These are phyloP conservation scores for Fusarium albosuccineum DNA, from an alignment of 2,329 filamentous ascomycete species.

Conservation along the genomic window DNA sequence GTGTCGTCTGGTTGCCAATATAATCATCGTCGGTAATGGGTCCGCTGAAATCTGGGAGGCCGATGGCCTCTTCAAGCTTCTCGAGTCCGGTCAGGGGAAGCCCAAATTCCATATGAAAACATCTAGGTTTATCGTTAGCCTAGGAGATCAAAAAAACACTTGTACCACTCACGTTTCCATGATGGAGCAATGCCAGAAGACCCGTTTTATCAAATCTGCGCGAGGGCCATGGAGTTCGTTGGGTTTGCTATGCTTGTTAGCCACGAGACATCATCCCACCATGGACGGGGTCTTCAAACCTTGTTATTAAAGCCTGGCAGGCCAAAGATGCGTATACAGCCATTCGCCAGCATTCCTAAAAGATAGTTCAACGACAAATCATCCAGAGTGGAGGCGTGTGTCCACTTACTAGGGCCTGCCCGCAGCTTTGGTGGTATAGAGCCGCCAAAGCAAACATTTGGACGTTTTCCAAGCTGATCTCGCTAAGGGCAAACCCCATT, in stretches of 20 bases:
- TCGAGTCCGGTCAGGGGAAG: conserved; percentile 68
- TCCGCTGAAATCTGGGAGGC: conserved; percentile 66
- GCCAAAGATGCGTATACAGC: conserved; percentile 67
- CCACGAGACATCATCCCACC: background rate
- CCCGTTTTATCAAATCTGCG: conserved; percentile 43
- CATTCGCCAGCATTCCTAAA: conserved; percentile 72
- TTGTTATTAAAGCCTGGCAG: conserved; percentile 68
- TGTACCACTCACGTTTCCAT: conserved; percentile 42
- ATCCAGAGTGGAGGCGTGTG: background rate
- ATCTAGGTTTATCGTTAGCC: conserved; percentile 52
- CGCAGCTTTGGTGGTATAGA: conserved; percentile 67
- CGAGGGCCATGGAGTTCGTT: conserved; percentile 41
- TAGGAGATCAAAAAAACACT: background rate
- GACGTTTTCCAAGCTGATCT: conserved; percentile 69
- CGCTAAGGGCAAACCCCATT: conserved; percentile 68
- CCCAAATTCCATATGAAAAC: conserved; percentile 69
- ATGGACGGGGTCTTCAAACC: conserved; percentile 53
- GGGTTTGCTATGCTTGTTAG: conserved; percentile 35
- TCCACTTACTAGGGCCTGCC: conserved; percentile 61
- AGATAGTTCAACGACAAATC: conserved; percentile 16
- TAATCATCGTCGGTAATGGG: conserved; percentile 62
- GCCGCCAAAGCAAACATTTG: conserved; percentile 70
- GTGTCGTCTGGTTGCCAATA: conserved; percentile 62
- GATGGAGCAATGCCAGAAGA: conserved; percentile 47
- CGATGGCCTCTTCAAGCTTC: conserved; percentile 64